These are phyloP conservation scores for Mycena alexandri DNA, from an alignment of 768 basidiomycete species.

Conservation along the genomic window DNA sequence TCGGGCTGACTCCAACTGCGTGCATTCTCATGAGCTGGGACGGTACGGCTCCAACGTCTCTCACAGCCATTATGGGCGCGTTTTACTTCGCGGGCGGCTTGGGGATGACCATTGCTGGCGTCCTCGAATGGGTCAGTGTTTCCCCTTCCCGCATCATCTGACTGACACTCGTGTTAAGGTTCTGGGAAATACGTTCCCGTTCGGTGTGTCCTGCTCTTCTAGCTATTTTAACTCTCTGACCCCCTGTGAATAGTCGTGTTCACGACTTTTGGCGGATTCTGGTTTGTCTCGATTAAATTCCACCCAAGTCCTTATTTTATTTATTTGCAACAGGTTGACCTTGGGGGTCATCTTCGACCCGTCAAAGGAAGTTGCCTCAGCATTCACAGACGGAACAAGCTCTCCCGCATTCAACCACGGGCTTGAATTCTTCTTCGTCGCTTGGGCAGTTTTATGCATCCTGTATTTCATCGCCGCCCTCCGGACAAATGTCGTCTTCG, in stretches of 20 bases:
- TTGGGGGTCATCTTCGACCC: slow-evolving; percentile 35
- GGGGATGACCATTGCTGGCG: slow-evolving; percentile 34
- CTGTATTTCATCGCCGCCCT: slow-evolving; percentile 30
- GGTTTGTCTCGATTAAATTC: slow-evolving; percentile 16
- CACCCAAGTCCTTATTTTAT: neutral
- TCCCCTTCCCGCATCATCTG: slow-evolving; percentile 4
- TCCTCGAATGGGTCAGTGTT: slow-evolving; percentile 38
- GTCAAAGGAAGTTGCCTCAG: slow-evolving; percentile 31
- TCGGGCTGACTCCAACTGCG: slow-evolving; percentile 37
- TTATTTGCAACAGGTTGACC: slow-evolving; percentile 25
- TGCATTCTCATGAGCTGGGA: slow-evolving; percentile 38
- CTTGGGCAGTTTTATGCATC: slow-evolving; percentile 33
- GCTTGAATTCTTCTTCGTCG: slow-evolving; percentile 31
- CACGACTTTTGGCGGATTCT: slow-evolving; percentile 37
- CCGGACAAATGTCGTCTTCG: slow-evolving; percentile 35
- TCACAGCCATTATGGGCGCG: slow-evolving; percentile 29
- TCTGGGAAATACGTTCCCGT: slow-evolving; percentile 40
- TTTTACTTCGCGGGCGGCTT: slow-evolving; percentile 39
- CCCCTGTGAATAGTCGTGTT: slow-evolving; percentile 28
- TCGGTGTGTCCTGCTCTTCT: slow-evolving; percentile 15
- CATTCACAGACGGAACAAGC: slow-evolving; percentile 16
- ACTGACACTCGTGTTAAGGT: slow-evolving; percentile 28
- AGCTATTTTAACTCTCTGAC: neutral
- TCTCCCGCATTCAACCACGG: slow-evolving; percentile 31
- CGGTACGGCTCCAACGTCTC: slow-evolving; percentile 29